Base-by-base conservation (phyloP, 2,329 filamentous ascomycete species). In the Rachicladosporium sp. region DNA sequence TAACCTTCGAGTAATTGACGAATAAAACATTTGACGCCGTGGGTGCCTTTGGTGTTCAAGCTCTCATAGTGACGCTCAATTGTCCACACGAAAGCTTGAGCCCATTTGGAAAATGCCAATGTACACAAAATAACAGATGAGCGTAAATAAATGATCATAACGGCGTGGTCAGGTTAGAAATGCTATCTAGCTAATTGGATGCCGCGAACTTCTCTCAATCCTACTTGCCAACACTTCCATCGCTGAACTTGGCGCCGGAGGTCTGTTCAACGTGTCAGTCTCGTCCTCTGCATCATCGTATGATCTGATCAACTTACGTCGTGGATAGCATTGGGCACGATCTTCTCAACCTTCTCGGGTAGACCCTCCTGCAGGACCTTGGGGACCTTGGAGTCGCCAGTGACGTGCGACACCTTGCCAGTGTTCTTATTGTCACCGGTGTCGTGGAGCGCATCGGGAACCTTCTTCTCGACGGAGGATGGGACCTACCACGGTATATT, bases 301-400 rank as follows among this genome's bases (percentile, higher is more conserved):
- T 19, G 5, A 19, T 19, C 15, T 19, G 15, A 19, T 19, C 15
- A 19, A 19, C 15, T 27, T 27, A 27, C 23, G 42, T 68, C 59
- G 45, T 67, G 65, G 34, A 68, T 64, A 2, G 47, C 45, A 41
- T 68, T 63, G 27, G 65, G 64, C 3, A 68, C 54, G 23, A 55
- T 55, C 34, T 62, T 57, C 55, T 68, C 65, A 4, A 69, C 47
- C 27, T 57, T 61, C 51, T 67, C 61, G 1, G 65, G 65, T 1
- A 67, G 52, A 31, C 55, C 59, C 51, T 68, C 61, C 48, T 68
- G 65, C 4, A 67, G 46, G 19, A 56, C 53, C 52, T 64, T 53
- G 8, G 66, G 66, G 0, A 68, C 65, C 11, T 59, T 62, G 10
- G 57, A 61, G 13, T 52, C 54, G 4, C 61, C 56, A 35, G 58